Conservation (phyloP, 306 rosid species). For the Medicago truncatula region MtrunA17r5.0-ANR NC_053048.1:49513501-49514000, state of each 20-base stretch:
- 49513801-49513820: slow-evolving; percentile 62
- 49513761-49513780: slow-evolving; percentile 25
- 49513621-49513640: not conserved
- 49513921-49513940: slow-evolving; percentile 58
- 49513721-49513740: slow-evolving; percentile 41
- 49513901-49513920: slow-evolving; percentile 56
- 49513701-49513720: slow-evolving; percentile 53
- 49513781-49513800: slow-evolving; percentile 75
- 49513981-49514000: slow-evolving; percentile 68
- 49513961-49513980: slow-evolving; percentile 58
- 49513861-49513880: slow-evolving; percentile 68
- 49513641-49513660: slow-evolving; percentile 9
- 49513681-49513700: slow-evolving; percentile 77
- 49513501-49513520: not conserved
- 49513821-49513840: slow-evolving; percentile 65
- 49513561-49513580: slow-evolving; percentile 1
- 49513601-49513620: slow-evolving; percentile 14
- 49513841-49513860: slow-evolving; percentile 78
- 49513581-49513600: slow-evolving; percentile 12
- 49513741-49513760: slow-evolving; percentile 74
- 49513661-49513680: slow-evolving; percentile 45
- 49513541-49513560: slow-evolving; percentile 28
- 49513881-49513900: slow-evolving; percentile 54
- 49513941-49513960: slow-evolving; percentile 64
- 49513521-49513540: not conserved